Base-by-base conservation (phyloP, 306 rosid species). In the Geum urbanum region DNA sequence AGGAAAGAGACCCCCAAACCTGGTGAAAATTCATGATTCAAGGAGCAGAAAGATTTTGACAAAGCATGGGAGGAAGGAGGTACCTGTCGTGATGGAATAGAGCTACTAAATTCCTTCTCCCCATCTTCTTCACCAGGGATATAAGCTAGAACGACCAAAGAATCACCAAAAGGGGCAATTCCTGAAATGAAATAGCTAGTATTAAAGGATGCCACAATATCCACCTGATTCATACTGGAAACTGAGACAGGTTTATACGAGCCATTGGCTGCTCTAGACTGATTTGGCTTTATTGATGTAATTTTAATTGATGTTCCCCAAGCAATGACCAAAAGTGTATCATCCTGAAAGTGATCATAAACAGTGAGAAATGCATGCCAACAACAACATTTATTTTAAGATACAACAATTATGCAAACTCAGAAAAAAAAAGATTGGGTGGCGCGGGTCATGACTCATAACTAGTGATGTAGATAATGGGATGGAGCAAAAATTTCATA, bases 251-350 rank as follows among this genome's bases (percentile, higher is more conserved):
- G 78, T 73, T 72, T 84, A 58, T 81, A 81, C 5, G 91, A 70
- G 77, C 97, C 97, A 80, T 91, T 91, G 74, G 84, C 71, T 69
- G 88, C 86, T 76, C 63, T 81, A 66, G 68, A 71, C 70, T 81
- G 82, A 78, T 77, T 86, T 76, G 86, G 77, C 83, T 85, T 83
- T 78, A 91, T 85, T 52, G 92, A 91, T 69, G 92, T 94, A 76
- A 94, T 89, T 86, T 86, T 94, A 76, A 94, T 83, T 9, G 95
- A 91, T 71, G 89, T 87, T 84, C 99, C 99, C 99, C 99, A 94
- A 81, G 96, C 99, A 82, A 91, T 91, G 52, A 94, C 99, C 86
- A 94, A 86, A 64, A 87, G 78, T 27, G 88, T 72, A 61, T 88
- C 99, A 80, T 89, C 99, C 99, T 94, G 82, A 75, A 84, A 74